Base-by-base conservation (phyloP, 805 yeast genomes). In the Lipomyces orientalis region DNA sequence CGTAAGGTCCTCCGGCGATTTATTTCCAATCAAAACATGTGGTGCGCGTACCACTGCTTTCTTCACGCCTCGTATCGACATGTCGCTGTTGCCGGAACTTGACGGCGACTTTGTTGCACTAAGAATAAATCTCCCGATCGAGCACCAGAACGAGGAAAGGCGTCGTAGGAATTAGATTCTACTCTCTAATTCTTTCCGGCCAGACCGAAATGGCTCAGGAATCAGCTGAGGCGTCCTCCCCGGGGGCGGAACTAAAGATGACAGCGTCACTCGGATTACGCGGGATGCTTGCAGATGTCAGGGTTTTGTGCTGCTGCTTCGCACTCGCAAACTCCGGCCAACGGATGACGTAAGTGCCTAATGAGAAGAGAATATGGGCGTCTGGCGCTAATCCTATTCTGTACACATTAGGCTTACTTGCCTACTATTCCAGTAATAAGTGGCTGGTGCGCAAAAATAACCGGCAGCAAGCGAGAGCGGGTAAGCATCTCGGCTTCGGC, bases 41-140 rank as follows among this genome's bases (percentile, higher is more conserved):
- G 81, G 81, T 2, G 80, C 73, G 54, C 81, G 72, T 58, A 73
- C 77, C 46, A 78, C 71, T 37, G 80, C 80, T 69, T 78, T 78
- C 62, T 76, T 75, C 37, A 79, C 74, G 33, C 81, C 81, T 60
- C 75, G 75, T 37, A 78, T 62, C 72, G 74, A 71, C 74, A 71
- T 71, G 25, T 56, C 57, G 25, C 22, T 7, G 7, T 14, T 19
- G 5, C n/a, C 8, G 7, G 49, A 1, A 7, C n/a, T 9, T 43
- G 5, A 9, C 16, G n/a, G 16, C 7, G 22, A 4, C 49, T 9
- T 43, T 2, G 49, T 43, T 43, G 49, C 16, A 43, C 1, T n/a
- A 43, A n/a, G 22, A 16, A 43, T 12, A 16, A 43, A 43, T 25
- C 29, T 25, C 1, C 16, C 22, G 19, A 6, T 43, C 49, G 16